Base-by-base conservation (phyloP, 1,139 yeast species). In the Zygoascus meyerae region DNA sequence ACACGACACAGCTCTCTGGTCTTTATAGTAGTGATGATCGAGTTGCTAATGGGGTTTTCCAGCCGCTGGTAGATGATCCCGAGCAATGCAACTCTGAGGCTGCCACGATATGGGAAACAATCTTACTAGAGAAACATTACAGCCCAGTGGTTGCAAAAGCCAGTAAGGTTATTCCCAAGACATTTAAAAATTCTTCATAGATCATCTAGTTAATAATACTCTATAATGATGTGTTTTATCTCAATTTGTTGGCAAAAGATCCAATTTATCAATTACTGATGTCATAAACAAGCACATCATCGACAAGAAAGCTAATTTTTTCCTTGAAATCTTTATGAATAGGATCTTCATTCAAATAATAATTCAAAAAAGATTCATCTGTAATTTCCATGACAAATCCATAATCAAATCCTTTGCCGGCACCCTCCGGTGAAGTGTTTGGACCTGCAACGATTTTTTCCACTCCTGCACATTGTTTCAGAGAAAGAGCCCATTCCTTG, bases 81-180 rank as follows among this genome's bases (percentile, higher is more conserved):
- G 87, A 84, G 56, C 78, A 94, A 64, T 72, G 85, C 55, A 89
- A 90, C 60, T 77, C 95, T 2, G 90, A 83, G 44, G 94, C 94
- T 11, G 95, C 97, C 1, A 83, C 89, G 0, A 69, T 90, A 42
- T 92, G 96, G 95, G 97, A 92, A 61, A 79, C 81, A 47, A 81
- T 82, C 2, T 66, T 90, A 44, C 69, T 92, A 50, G 83, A 83
- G 51, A 78, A 81, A 52, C 97, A 92, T 64, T 92, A 85, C 62
- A 78, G 87, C 54, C 94, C 95, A 2, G 69, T 77, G 58, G 86
- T 89, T n/a, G 73, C 79, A 6, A 71, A 73, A 56, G 81, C 80
- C 14, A 76, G 80, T 12, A 45, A 48, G 16, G 40, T 52, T 28
- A 56, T 59, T n/a, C 44, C 52, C 16, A 43, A 42, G 31, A 34